Percentiles rank a stretch among this genome's conserved stretches.
Conservation (phyloP, 306 rosid species). For the Hippophae gyantsensis region DNA sequence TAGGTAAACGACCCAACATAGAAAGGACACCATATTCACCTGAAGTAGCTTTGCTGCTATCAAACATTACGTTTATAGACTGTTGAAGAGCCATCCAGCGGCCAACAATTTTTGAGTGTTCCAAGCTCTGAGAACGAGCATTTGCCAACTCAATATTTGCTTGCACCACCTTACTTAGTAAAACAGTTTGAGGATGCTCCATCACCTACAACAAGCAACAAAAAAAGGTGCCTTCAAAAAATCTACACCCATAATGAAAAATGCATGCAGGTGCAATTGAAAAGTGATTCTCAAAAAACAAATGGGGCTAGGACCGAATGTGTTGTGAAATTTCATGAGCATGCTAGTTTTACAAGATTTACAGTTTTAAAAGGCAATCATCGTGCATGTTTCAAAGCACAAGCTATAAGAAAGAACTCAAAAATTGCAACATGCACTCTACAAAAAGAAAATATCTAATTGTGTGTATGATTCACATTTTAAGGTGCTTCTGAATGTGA, state of each 20-base stretch:
- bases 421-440: too few relatives aligned
- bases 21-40: constrained; percentile 29
- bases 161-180: constrained; percentile 59
- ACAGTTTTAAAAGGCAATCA: too few relatives aligned
- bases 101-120: constrained; percentile 26
- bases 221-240: background rate
- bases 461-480: too few relatives aligned
- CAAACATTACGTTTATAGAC: constrained; percentile 59
- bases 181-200: constrained; percentile 87
- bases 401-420: too few relatives aligned
- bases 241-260: constrained; percentile 10
- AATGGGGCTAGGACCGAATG: background rate
- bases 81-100: constrained; percentile 85
- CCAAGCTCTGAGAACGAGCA: constrained; percentile 42
- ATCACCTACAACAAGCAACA: constrained; percentile 41
- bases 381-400: too few relatives aligned
- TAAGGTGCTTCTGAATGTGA: too few relatives aligned
- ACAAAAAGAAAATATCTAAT: too few relatives aligned
- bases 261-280: constrained; percentile 5
- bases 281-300: background rate
- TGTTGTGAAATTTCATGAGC: background rate
- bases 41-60: constrained; percentile 55
- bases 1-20: constrained; percentile 6
- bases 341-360: background rate
- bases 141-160: constrained; percentile 51